Evolutionary conservation across 2,329 filamentous ascomycete species (phyloP).

Genomic region (Beauveria rudraprayagi): DNA sequence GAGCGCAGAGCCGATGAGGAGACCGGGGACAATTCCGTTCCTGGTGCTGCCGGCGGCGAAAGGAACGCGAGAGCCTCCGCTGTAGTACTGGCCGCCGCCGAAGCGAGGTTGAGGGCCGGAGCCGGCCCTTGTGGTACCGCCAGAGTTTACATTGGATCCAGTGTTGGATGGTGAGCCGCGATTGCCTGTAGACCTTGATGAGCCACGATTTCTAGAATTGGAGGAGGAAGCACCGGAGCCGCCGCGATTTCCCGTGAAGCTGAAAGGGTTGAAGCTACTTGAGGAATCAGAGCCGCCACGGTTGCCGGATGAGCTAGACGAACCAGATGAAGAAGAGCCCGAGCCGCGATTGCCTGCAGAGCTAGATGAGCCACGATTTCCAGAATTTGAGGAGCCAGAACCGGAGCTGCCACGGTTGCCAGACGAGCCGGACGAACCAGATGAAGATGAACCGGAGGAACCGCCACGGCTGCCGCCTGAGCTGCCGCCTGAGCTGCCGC

Average conservation of each 20-base stretch:
- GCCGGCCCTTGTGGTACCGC: conserved; percentile 48
- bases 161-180: conserved; percentile 18
- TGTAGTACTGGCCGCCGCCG: conserved; percentile 58
- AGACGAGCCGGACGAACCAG: neutral
- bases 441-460: neutral
- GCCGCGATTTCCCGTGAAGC: conserved; percentile 12
- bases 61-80: conserved; percentile 54
- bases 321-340: neutral
- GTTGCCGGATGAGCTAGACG: neutral
- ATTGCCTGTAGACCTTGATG: conserved; percentile 9
- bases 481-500: neutral
- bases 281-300: neutral
- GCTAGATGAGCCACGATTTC: neutral
- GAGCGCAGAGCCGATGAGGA: conserved; percentile 39
- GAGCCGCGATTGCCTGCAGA: neutral
- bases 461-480: neutral
- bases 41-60: conserved; percentile 48
- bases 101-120: conserved; percentile 49
- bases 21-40: conserved; percentile 42
- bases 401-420: neutral
- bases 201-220: conserved; percentile 11
- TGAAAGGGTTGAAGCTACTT: neutral
- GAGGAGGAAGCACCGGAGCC: conserved; percentile 11
- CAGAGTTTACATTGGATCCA: conserved; percentile 28
- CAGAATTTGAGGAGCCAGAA: no score